Percentiles rank a stretch among this genome's conserved stretches.
These are phyloP conservation scores for Bruguiera hainesii DNA, from an alignment of 441 rosid genomes.

Conservation along the genomic window DNA sequence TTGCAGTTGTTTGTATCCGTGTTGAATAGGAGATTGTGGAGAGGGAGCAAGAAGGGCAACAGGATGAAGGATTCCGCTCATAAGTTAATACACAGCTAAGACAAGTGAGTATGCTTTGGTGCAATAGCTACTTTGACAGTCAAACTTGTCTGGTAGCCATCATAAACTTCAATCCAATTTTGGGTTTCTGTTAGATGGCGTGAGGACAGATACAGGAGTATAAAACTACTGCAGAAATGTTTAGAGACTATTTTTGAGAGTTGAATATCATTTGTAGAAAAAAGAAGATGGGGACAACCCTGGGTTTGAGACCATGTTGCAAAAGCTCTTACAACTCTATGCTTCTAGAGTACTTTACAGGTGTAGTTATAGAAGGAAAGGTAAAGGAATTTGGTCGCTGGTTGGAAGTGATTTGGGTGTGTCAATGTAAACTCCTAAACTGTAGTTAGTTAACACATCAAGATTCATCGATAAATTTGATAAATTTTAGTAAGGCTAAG, in stretches of 20 bases:
- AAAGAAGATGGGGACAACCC: conserved; percentile 88
- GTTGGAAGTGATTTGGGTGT: no score
- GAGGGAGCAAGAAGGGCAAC: conserved; percentile 74
- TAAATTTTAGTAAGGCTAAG: no score
- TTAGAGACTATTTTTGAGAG: no score
- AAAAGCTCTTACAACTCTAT: conserved; percentile 81
- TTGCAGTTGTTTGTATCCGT: not conserved
- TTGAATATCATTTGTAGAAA: conserved; percentile 42
- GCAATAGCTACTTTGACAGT: no score
- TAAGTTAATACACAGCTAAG: conserved; percentile 88
- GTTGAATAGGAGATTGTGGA: conserved; percentile 53
- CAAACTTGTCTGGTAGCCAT: no score
- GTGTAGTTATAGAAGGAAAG: conserved; percentile 89
- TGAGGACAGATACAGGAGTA: no score
- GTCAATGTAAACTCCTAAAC: no score
- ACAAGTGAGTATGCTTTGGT: conserved; percentile 46
- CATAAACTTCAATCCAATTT: no score
- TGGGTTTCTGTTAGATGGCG: no score
- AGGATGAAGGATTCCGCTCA: conserved; percentile 88
- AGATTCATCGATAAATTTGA: no score
- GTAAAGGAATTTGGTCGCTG: conserved; percentile 22
- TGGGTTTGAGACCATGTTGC: conserved; percentile 88
- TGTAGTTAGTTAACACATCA: no score
- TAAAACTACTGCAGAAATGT: no score
- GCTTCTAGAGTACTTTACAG: conserved; percentile 73